phyloP scores from a whole-genome alignment of 2,329 filamentous ascomycete species.

The Calonectria leucothoes region DNA sequence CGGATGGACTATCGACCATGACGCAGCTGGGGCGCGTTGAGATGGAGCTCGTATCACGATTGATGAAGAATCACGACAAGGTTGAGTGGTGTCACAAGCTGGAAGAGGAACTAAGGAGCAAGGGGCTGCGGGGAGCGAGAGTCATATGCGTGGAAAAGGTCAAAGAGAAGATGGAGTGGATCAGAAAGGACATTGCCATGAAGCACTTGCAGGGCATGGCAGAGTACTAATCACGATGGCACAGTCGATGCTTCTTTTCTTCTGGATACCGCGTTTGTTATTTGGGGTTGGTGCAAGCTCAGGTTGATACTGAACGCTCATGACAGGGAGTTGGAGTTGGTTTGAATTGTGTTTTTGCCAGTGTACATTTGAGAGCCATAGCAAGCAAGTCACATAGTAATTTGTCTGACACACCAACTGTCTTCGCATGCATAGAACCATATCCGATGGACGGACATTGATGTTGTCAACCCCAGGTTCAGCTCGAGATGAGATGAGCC shows the following conservation, averaged over 20 bases:
- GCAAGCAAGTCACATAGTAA: background rate
- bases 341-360: background rate
- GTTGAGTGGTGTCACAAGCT: conserved; percentile 50
- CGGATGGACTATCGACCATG: conserved; percentile 47
- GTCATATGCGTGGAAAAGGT: conserved; percentile 42
- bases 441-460: background rate
- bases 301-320: background rate
- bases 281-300: background rate
- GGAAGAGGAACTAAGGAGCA: conserved; percentile 40
- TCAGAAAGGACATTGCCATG: conserved; percentile 32
- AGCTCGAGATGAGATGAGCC: background rate
- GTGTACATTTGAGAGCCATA: background rate
- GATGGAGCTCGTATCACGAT: conserved; percentile 51
- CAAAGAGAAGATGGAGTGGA: conserved; percentile 41
- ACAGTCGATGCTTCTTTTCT: background rate
- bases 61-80: conserved; percentile 47
- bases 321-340: background rate
- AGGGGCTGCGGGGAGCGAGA: conserved; percentile 23
- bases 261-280: background rate
- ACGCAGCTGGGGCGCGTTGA: conserved; percentile 50
- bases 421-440: background rate
- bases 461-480: background rate
- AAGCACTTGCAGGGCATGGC: conserved; percentile 19
- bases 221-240: conserved; percentile 2
- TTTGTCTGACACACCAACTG: background rate